A percentile compares a stretch with the other conserved stretches of the same genome.
phyloP scores from a whole-genome alignment of 2,329 filamentous ascomycete species.

The Aspergillus chevalieri region DNA sequence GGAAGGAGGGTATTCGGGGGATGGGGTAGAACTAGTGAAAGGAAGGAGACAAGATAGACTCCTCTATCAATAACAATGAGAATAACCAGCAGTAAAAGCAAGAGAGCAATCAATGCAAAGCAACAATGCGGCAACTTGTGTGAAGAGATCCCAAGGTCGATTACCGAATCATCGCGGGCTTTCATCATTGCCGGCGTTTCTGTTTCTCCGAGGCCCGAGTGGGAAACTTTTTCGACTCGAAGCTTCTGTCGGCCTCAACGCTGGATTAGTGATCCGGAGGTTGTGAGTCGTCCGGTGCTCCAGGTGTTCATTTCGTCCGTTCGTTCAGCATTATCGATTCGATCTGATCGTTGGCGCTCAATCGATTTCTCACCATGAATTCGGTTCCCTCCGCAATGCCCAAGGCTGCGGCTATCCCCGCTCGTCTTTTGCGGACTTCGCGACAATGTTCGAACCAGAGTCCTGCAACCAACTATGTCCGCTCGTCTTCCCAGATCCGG shows the following conservation, averaged over 20 bases:
- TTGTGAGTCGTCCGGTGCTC: background rate
- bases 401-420: conserved; percentile 37
- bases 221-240: conserved; percentile 32
- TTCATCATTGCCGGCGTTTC: conserved; percentile 27
- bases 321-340: no score
- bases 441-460: conserved; percentile 34
- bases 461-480: conserved; percentile 16
- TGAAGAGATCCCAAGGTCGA: conserved; percentile 13
- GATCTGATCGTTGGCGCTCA: background rate
- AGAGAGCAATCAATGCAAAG: background rate
- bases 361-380: conserved; percentile 30
- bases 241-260: conserved; percentile 18
- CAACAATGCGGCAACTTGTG: background rate
- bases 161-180: conserved; percentile 26
- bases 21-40: background rate
- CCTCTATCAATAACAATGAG: background rate
- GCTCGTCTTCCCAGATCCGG: conserved; percentile 29
- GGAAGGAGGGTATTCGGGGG: conserved; percentile 3
- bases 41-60: conserved; percentile 4
- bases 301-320: no score
- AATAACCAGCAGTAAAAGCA: background rate
- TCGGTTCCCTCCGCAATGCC: conserved; percentile 35
- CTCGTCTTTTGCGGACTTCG: conserved; percentile 37
- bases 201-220: conserved; percentile 13
- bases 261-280: background rate